Evolutionary conservation across 768 basidiomycete genomes (phyloP), one percentile per base, ranked within the genome.

Genomic region (Obba rivulosa): DNA sequence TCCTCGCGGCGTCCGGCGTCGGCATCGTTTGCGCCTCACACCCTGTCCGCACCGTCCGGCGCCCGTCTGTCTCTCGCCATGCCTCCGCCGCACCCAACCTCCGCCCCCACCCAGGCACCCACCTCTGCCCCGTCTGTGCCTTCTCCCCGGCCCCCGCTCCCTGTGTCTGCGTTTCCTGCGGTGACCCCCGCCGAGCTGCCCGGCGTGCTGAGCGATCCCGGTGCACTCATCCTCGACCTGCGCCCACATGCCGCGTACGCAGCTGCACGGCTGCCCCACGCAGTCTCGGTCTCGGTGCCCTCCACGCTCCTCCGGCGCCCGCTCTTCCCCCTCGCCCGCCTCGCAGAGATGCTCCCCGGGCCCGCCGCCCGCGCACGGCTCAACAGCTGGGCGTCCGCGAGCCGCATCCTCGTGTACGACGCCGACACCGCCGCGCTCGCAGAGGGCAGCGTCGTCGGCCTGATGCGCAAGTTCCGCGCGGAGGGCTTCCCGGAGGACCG

Each of bases 221-320:
- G 66, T 11, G 58, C 66, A 23, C 83, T 98, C 61, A 66, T 96
- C 58, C 74, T 98, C 68, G 94, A 97, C 70, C 84, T 97, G 46
- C 81, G 94, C 0, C 83, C 92, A 10, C 87, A 89, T 66, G 83
- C 85, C 16, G 79, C 85, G 7, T 85, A 80, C 63, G 67, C 79
- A 5, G 60, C 75, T 8, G 81, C 82, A 20, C 84, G 92, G 43
- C 57, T 96, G 24, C 76, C 76, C 35, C 58, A 67, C 41, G 84
- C 92, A 8, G 70, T 96, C 45, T 91, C 91, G 41, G 79, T 98
- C 53, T 89, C 88, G 41, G 88, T 96, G 4, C 94, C 95, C 1
- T 92, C 94, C 2, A 97, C 93, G 0, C 83, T 97, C 18, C 83
- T 98, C 62, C 92, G 92, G 54, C 83, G 94, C 0, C 92, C 92